Base-by-base conservation (phyloP, 805 yeast genomes). In the Hyphopichia homilentoma region DNA sequence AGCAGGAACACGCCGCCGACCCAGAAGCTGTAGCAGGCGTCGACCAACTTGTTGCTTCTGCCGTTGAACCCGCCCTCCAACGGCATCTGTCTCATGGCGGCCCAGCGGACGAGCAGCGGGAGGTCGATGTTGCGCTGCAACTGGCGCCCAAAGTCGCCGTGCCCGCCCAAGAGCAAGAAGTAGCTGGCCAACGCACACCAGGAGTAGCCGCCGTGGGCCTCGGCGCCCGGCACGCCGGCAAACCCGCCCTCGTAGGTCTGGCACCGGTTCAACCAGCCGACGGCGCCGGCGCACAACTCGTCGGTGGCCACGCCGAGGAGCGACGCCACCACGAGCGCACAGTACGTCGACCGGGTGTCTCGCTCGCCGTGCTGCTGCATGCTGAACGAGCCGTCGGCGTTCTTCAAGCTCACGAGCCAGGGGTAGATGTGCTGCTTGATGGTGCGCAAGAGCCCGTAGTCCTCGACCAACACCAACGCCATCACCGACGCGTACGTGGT, bases 191-290 rank as follows among this genome's bases (percentile, higher is more conserved):
- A 64, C 0, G 90, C 95, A 63, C 99, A 93, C 55, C 77, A 93
- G 0, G 97, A 78, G 54, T 93, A 94, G 1, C 98, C 99, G 2
- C 97, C 98, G 53, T 93, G 99, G 0, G 97, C 97, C 57, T 93
- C 99, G 4, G 72, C 68, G 13, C 54, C 54, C 0, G 95, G 93
- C 14, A 69, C 67, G 1, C 95, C 96, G 1, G 89, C 87, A 59
- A 90, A 84, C 0, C 98, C 98, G 16, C 99, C 98, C 60, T 94
- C 98, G 52, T 73, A 89, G 0, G 90, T 84, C 57, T 93, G 98
- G 46, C 96, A 87, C 8, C 52, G 43, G 0, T 59, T 45, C 9
- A 93, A 44, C 80, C 88, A 90, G 9, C 71, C 73, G 2, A 65
- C 62, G 0, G 78, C 70, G 4, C 74, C 75, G 11, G 59, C 61